A percentile compares a stretch with the other conserved stretches of the same genome.
Evolutionary conservation across 805 yeast species (phyloP).

Genomic region (Saitoella complicata): DNA sequence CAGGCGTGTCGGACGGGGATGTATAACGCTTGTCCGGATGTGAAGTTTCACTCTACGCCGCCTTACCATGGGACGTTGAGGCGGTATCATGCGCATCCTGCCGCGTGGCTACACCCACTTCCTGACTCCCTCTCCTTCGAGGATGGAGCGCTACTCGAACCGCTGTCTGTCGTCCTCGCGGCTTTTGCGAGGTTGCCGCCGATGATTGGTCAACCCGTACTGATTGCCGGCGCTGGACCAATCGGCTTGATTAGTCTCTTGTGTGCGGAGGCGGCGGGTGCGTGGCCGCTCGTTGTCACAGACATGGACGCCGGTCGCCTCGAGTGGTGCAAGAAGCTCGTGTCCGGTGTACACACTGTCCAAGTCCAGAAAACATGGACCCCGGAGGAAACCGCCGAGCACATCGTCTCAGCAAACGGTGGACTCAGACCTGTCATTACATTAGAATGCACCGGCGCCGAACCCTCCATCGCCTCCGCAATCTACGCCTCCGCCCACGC

Average conservation of each 20-base stretch:
- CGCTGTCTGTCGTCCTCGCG: constrained; percentile 36
- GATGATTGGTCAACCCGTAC: constrained; percentile 32
- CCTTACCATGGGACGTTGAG: constrained; percentile 23
- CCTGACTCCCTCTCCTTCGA: constrained; percentile 28
- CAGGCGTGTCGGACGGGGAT: constrained; percentile 21
- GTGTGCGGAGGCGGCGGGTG: constrained; percentile 37
- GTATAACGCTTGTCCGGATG: constrained; percentile 24
- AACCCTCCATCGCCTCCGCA: constrained; percentile 30
- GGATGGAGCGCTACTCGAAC: constrained; percentile 42
- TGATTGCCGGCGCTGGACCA: constrained; percentile 45
- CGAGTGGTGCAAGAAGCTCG: constrained; percentile 29
- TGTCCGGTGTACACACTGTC: constrained; percentile 33
- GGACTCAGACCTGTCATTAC: constrained; percentile 30
- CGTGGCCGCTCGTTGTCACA: constrained; percentile 35
- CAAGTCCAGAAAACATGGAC: constrained; percentile 29
- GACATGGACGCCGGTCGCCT: constrained; percentile 32
- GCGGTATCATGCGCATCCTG: constrained; percentile 24
- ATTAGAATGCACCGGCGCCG: constrained; percentile 41
- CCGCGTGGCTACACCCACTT: constrained; percentile 23
- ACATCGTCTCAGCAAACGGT: constrained; percentile 22
- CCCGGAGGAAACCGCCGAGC: constrained; percentile 19
- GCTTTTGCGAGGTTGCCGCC: constrained; percentile 35
- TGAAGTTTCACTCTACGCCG: constrained; percentile 24
- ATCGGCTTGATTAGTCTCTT: constrained; percentile 35
- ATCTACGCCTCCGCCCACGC: constrained; percentile 32